These are phyloP conservation scores for Candida vartiovaarae DNA, from an alignment of 805 yeast genomes.

Conservation along the genomic window DNA sequence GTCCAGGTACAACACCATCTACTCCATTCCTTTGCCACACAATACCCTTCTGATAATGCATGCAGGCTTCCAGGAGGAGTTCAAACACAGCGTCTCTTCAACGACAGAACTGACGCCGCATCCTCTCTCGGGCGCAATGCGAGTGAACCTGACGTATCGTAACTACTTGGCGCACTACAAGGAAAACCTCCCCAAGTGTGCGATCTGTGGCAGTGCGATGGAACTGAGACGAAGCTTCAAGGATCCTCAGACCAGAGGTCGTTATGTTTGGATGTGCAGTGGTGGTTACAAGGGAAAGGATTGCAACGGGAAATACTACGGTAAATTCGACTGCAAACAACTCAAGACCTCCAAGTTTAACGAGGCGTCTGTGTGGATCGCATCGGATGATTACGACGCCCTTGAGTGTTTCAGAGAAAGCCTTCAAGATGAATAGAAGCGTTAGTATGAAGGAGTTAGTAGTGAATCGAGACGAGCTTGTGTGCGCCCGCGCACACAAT, in stretches of 20 bases:
- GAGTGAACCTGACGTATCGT: slow-evolving; percentile 65
- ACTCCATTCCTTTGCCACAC: slow-evolving; percentile 59
- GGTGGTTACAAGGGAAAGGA: slow-evolving; percentile 35
- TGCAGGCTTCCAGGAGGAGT: slow-evolving; percentile 74
- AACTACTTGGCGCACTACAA: slow-evolving; percentile 37
- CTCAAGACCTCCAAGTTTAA: slow-evolving; percentile 27
- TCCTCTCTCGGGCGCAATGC: slow-evolving; percentile 38
- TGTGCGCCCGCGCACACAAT: too few species aligned
- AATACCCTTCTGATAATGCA: slow-evolving; percentile 67
- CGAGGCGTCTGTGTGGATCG: slow-evolving; percentile 39
- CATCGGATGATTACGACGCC: slow-evolving; percentile 33
- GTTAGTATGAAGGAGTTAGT: too few species aligned
- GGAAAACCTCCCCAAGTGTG: slow-evolving; percentile 36
- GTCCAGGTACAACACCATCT: slow-evolving; percentile 25
- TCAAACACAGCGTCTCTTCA: slow-evolving; percentile 56
- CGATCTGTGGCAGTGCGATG: slow-evolving; percentile 36
- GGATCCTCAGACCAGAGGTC: slow-evolving; percentile 38
- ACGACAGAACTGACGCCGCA: slow-evolving; percentile 37
- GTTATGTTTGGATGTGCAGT: slow-evolving; percentile 64
- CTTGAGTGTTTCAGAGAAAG: slow-evolving; percentile 11
- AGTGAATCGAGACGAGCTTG: too few species aligned
- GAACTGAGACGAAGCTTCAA: slow-evolving; percentile 48
- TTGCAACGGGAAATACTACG: slow-evolving; percentile 46
- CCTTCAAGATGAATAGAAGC: slow-evolving; percentile 1
- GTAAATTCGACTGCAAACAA: slow-evolving; percentile 34